Evolutionary conservation across 2,329 filamentous ascomycete genomes (phyloP).

Genomic region (Shiraia sp.): DNA sequence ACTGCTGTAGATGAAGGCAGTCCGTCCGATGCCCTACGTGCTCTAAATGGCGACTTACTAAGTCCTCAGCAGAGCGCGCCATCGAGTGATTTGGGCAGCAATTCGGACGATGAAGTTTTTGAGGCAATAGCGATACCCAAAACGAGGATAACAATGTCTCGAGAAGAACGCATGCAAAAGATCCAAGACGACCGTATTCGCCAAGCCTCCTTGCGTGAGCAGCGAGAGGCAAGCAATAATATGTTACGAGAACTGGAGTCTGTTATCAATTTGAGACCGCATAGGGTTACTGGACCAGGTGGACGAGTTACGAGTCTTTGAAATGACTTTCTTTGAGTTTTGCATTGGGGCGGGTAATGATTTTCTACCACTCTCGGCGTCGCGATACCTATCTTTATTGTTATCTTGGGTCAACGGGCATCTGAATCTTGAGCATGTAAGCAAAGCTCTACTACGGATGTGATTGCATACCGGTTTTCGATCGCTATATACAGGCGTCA

Average conservation of each 20-base stretch:
- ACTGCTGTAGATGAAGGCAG: constrained; percentile 56
- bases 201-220: constrained; percentile 72
- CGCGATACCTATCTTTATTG: constrained; percentile 7
- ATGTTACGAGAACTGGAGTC: constrained; percentile 95
- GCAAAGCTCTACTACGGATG: constrained; percentile 22
- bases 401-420: constrained; percentile 4
- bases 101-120: constrained; percentile 76
- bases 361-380: constrained; percentile 8
- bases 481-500: not conserved
- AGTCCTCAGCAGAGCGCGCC: constrained; percentile 46
- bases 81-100: constrained; percentile 55
- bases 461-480: constrained; percentile 5
- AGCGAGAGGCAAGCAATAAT: constrained; percentile 77
- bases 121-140: constrained; percentile 82
- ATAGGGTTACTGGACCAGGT: constrained; percentile 25
- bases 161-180: constrained; percentile 84
- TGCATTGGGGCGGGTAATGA: constrained; percentile 18
- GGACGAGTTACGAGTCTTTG: constrained; percentile 40
- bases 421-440: constrained; percentile 12
- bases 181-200: constrained; percentile 84
- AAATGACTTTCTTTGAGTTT: constrained; percentile 16
- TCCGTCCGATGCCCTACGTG: constrained; percentile 72
- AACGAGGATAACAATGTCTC: constrained; percentile 68
- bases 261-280: constrained; percentile 62
- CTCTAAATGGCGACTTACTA: constrained; percentile 72